These are phyloP conservation scores for Metschnikowia rubicola DNA, from an alignment of 805 yeast genomes.

Conservation along the genomic window DNA sequence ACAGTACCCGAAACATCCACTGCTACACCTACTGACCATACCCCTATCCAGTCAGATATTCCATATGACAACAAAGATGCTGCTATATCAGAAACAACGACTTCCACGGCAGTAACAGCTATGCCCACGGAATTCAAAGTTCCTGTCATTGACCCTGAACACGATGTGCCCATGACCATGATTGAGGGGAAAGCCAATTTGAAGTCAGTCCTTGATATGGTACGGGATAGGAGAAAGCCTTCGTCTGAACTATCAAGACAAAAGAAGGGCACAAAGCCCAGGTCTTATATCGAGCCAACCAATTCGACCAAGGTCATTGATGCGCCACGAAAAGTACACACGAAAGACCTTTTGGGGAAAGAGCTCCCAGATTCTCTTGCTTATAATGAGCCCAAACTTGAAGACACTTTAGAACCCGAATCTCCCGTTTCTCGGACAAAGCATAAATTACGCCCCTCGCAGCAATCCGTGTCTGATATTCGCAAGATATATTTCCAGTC, in stretches of 20 bases:
- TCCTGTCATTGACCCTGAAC: not conserved
- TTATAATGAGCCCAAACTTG: no score
- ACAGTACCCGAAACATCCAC: not conserved
- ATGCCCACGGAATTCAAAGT: not conserved
- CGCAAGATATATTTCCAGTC: slow-evolving; percentile 4
- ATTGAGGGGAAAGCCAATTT: slow-evolving; percentile 2
- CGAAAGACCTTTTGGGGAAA: not conserved
- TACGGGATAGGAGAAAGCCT: not conserved
- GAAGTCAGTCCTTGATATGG: slow-evolving; percentile 5
- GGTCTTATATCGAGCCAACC: not conserved
- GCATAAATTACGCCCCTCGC: not conserved
- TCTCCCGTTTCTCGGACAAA: not conserved
- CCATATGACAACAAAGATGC: no score
- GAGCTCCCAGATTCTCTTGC: not conserved
- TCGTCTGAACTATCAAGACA: not conserved
- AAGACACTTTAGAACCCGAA: not conserved
- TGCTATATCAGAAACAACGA: no score
- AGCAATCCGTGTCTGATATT: slow-evolving; percentile 1
- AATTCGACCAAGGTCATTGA: not conserved
- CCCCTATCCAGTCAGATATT: no score
- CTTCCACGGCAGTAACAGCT: not conserved
- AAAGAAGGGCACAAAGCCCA: not conserved
- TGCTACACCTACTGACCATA: not conserved
- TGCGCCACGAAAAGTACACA: not conserved
- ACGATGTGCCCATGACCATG: not conserved